phyloP scores from a whole-genome alignment of 2,329 filamentous ascomycete species.

The Apiospora aurea region DNA sequence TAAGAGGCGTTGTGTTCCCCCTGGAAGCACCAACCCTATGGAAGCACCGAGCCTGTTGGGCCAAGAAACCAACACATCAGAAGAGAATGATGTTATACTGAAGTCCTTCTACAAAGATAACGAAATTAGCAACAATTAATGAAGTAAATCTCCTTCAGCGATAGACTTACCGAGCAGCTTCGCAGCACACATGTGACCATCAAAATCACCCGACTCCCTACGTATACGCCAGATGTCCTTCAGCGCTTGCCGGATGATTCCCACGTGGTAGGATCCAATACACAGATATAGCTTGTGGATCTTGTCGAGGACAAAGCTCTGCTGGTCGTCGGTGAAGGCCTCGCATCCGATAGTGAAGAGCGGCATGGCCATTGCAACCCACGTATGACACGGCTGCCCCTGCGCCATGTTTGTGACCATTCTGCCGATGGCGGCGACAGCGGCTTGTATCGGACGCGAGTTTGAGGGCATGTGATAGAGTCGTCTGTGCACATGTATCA shows the following conservation, averaged over 20 bases:
- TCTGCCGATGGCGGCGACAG: conserved; percentile 26
- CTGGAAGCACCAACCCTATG: too few relatives aligned
- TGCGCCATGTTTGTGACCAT: conserved; percentile 32
- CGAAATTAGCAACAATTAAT: not conserved
- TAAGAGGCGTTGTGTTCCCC: not conserved
- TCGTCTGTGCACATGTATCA: conserved; percentile 32
- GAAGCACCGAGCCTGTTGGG: not conserved
- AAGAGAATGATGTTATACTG: conserved; percentile 22
- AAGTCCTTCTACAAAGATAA: not conserved
- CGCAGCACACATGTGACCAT: conserved; percentile 25
- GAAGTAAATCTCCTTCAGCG: too few relatives aligned
- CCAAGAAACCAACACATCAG: not conserved
- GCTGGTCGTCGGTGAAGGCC: conserved; percentile 31
- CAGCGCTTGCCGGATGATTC: conserved; percentile 30
- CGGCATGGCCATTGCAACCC: conserved; percentile 38
- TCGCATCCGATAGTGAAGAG: conserved; percentile 35
- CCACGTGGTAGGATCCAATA: conserved; percentile 31
- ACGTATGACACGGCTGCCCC: conserved; percentile 30
- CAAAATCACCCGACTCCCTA: conserved; percentile 24
- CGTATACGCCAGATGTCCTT: conserved; percentile 30
- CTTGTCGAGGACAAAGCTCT: conserved; percentile 32
- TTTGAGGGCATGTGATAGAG: conserved; percentile 32
- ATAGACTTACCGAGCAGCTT: not conserved
- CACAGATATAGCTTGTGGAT: conserved; percentile 30
- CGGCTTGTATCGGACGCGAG: conserved; percentile 26